phyloP scores from a whole-genome alignment of 768 basidiomycete genomes.

The Tulasnella sp. region DNA sequence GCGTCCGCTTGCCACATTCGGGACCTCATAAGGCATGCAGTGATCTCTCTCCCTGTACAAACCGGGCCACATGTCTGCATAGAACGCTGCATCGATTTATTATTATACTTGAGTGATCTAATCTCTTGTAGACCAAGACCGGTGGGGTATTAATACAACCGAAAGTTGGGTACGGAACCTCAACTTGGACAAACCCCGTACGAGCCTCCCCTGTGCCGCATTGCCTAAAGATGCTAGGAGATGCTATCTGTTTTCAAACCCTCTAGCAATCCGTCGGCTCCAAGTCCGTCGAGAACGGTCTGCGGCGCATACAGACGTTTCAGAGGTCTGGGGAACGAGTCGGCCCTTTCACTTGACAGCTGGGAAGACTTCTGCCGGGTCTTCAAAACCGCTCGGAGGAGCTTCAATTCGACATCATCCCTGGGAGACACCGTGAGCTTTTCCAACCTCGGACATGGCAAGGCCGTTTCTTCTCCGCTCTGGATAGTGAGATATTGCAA shows the following conservation, averaged over 20 bases:
- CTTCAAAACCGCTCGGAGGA: background rate
- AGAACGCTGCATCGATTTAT: no score
- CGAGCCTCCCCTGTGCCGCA: no score
- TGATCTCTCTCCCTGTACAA: no score
- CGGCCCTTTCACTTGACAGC: background rate
- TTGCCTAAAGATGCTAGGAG: no score
- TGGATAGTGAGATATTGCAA: background rate
- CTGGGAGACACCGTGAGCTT: background rate
- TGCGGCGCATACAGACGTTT: background rate
- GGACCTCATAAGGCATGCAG: no score
- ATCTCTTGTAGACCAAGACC: no score
- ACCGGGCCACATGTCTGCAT: no score
- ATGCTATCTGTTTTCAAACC: background rate
- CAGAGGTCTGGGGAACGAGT: background rate
- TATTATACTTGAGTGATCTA: no score
- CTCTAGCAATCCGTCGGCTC: background rate
- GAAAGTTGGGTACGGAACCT: no score
- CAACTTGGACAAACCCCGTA: no score
- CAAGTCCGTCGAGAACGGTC: background rate
- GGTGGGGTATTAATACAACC: no score
- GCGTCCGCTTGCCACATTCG: no score
- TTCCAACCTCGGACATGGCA: background rate
- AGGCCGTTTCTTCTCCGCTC: background rate
- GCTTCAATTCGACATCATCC: background rate
- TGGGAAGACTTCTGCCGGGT: background rate